A percentile compares a stretch with the other conserved stretches of the same genome.
These are phyloP conservation scores for Ustilago hordei DNA, from an alignment of 1,284 basidiomycete genomes.

Conservation along the genomic window DNA sequence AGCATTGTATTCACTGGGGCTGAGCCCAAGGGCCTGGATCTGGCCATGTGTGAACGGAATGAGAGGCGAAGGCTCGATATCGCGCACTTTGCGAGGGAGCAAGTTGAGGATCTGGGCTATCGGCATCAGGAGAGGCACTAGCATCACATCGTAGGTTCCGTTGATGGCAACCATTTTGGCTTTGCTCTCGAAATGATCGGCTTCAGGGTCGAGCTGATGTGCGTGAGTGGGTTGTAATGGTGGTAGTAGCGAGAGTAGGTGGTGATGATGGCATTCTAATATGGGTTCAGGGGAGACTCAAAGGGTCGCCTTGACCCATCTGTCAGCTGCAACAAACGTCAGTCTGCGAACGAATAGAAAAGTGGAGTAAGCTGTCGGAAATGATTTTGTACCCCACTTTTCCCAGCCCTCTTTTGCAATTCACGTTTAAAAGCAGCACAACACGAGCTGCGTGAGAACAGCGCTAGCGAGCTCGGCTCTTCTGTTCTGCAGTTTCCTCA, in stretches of 20 bases:
- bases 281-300: neutral
- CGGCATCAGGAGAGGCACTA: constrained; percentile 45
- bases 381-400: neutral
- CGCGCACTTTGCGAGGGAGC: constrained; percentile 41
- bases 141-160: constrained; percentile 53
- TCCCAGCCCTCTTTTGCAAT: too few relatives aligned
- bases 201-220: neutral
- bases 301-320: neutral
- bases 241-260: neutral
- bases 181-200: neutral
- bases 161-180: constrained; percentile 45
- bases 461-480: neutral
- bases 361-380: constrained; percentile 10
- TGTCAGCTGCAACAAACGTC: constrained; percentile 4
- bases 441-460: constrained; percentile 1
- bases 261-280: neutral
- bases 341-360: neutral
- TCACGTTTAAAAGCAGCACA: neutral
- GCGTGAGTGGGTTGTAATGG: neutral
- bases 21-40: constrained; percentile 31
- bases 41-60: constrained; percentile 39
- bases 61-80: constrained; percentile 41
- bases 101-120: constrained; percentile 43
- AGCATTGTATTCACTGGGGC: constrained; percentile 25
- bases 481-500: neutral